Evolutionary conservation across 371 early-diverging fungal genomes (phyloP).

Genomic region (Mucor racemosus): DNA sequence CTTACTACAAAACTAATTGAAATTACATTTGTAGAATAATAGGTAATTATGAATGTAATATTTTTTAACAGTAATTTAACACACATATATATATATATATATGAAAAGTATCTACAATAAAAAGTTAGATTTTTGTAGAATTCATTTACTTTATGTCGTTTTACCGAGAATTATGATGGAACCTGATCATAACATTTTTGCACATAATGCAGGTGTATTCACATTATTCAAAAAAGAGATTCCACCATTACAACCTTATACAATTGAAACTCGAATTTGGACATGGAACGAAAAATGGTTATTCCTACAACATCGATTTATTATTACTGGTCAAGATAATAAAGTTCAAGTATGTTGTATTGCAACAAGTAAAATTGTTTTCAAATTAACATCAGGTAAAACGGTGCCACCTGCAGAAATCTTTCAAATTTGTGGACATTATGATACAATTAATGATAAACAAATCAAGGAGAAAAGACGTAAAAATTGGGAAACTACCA

Average conservation of each 20-base stretch:
- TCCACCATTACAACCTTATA: constrained; percentile 53
- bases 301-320: constrained; percentile 47
- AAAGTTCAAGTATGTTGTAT: constrained; percentile 26
- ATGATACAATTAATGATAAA: constrained; percentile 15
- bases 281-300: constrained; percentile 69
- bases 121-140: constrained; percentile 58
- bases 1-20: too few species aligned
- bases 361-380: constrained; percentile 47
- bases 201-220: constrained; percentile 46
- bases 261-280: constrained; percentile 56
- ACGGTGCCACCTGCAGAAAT: constrained; percentile 43
- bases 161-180: constrained; percentile 51
- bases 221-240: constrained; percentile 62
- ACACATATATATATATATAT: neutral
- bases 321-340: constrained; percentile 7
- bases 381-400: constrained; percentile 46
- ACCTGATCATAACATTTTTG: constrained; percentile 34
- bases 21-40: constrained; percentile 30
- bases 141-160: constrained; percentile 48
- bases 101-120: constrained; percentile 58
- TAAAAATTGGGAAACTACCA: constrained; percentile 29
- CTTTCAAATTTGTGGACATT: constrained; percentile 43
- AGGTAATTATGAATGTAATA: constrained; percentile 12
- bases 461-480: constrained; percentile 30
- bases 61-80: too few species aligned